Evolutionary conservation across 306 rosid genomes (phyloP), one percentile per base, ranked within the genome.

Genomic region (Neltuma alba): DNA sequence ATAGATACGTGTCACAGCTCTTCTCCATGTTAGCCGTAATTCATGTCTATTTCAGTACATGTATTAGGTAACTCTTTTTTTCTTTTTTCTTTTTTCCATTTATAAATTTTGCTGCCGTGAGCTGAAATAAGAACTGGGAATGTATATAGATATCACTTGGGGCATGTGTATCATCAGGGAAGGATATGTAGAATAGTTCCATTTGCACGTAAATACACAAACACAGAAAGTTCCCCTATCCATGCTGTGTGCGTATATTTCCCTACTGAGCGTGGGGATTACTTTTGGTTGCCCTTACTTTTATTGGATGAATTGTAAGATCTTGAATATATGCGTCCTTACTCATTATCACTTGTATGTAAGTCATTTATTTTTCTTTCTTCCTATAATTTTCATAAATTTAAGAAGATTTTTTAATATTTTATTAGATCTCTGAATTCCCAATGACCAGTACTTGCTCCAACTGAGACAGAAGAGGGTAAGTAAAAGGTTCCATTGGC

Each of bases 61-160:
- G 27, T 76, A 6, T 6, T 13, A 40, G 57, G 52, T 40, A 38
- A 67, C 60, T 48, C 23, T 3, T 15, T 71, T 44, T 25, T 42
- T 5, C 3, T n/a, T n/a, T n/a, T n/a, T n/a, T n/a, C n/a, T n/a
- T n/a, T n/a, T n/a, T n/a, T n/a, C n/a, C n/a, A n/a, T 9, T 7
- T 18, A n/a, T 70, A 50, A 70, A 40, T 61, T 76, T 82, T 77
- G 66, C 41, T 76, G 63, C 77, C 58, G 48, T 16, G 20, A 64
- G 58, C 40, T 16, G 31, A 42, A 45, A 68, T 67, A 45, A n/a
- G 79, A 63, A 62, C 58, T 31, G 70, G 50, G 52, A 69, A 58
- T 75, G 47, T 75, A 34, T 68, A 69, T 34, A 68, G 67, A 15
- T 38, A 58, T 50, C 28, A 63, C 42, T 13, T 3, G 72, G 66